Percentiles rank a stretch among this genome's conserved stretches.
These are phyloP conservation scores for Serpula lacrymans DNA, from an alignment of 768 basidiomycete genomes.

Conservation along the genomic window DNA sequence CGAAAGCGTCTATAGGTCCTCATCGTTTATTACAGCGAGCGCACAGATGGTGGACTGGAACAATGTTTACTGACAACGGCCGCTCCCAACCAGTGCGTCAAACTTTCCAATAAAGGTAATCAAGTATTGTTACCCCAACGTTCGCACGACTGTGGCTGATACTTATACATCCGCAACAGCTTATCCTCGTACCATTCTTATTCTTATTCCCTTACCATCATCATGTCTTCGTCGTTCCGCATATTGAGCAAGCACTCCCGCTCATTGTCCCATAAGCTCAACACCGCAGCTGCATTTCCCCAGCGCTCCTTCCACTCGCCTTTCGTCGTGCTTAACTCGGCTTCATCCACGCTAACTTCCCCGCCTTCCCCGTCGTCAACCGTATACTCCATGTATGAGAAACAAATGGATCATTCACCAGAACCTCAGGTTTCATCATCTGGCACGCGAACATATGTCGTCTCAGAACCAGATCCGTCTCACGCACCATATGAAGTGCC, in stretches of 20 bases:
- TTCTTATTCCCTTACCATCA: constrained; percentile 7
- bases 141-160: constrained; percentile 19
- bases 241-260: constrained; percentile 25
- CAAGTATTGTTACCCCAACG: constrained; percentile 10
- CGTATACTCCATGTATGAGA: constrained; percentile 47
- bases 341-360: constrained; percentile 32
- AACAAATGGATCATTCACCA: constrained; percentile 49
- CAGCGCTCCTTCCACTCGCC: constrained; percentile 64
- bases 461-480: constrained; percentile 66
- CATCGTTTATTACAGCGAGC: no score
- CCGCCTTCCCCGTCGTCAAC: constrained; percentile 29
- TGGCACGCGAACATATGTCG: constrained; percentile 65
- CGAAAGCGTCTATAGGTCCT: no score
- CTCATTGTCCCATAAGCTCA: constrained; percentile 21
- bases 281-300: constrained; percentile 15
- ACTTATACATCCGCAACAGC: neutral
- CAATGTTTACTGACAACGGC: no score
- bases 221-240: constrained; percentile 26
- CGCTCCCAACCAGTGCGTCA: no score
- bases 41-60: no score
- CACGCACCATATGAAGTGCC: constrained; percentile 66
- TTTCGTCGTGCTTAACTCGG: constrained; percentile 48
- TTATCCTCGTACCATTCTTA: neutral
- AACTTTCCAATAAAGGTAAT: no score
- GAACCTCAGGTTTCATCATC: constrained; percentile 43